Conservation (phyloP, 2,329 filamentous ascomycete genomes). For the Xylariaceae sp. region DNA sequence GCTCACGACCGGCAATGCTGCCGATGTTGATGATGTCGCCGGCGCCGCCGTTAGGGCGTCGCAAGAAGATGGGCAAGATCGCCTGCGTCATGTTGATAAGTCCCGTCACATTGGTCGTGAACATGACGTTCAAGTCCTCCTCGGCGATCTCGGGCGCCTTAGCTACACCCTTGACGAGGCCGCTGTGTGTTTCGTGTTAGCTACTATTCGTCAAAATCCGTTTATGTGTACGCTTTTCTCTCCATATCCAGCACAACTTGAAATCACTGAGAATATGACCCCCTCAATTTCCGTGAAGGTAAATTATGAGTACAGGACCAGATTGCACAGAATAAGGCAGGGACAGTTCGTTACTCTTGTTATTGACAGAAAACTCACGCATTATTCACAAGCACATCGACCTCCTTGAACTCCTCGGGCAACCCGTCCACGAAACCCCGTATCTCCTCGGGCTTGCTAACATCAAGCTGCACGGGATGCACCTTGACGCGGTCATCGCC, state of each 20-base stretch:
- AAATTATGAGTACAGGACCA: too few species aligned
- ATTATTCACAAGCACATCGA: conserved; percentile 94
- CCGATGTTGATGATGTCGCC: conserved; percentile 95
- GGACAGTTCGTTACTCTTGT: too few species aligned
- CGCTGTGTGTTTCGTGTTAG: conserved; percentile 56
- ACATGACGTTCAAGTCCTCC: conserved; percentile 86
- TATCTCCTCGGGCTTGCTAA: conserved; percentile 80
- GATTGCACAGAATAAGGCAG: background rate
- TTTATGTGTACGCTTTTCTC: background rate
- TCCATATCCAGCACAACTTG: too few species aligned
- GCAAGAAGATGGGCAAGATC: conserved; percentile 81
- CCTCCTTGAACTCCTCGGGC: conserved; percentile 81
- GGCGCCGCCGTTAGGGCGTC: conserved; percentile 73
- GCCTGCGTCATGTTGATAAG: conserved; percentile 97
- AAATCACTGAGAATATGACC: too few species aligned
- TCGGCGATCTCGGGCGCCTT: conserved; percentile 82
- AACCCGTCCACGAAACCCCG: conserved; percentile 73
- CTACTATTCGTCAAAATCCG: background rate
- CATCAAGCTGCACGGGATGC: conserved; percentile 82
- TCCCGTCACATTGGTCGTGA: conserved; percentile 91
- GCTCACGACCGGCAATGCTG: conserved; percentile 65
- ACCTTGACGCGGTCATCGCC: conserved; percentile 64
- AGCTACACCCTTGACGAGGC: conserved; percentile 87
- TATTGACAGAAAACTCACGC: conserved; percentile 78
- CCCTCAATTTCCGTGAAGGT: too few species aligned